Evolutionary conservation across 164 flowering plant genomes (phyloP).

Genomic region (Malania oleifera): DNA sequence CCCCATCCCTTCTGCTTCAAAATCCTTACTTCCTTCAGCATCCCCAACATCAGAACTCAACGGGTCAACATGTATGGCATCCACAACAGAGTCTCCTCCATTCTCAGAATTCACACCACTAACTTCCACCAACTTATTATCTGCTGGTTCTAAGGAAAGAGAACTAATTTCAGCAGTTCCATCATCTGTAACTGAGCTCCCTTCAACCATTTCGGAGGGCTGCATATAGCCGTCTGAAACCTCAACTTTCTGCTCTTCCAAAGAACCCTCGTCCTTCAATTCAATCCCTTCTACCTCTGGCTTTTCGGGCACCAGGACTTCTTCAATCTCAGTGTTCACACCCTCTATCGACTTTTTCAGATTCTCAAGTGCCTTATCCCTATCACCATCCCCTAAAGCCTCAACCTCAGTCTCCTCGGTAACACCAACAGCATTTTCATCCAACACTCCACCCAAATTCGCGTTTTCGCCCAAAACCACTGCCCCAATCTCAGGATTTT

Average conservation of each 20-base stretch:
- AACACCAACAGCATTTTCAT: slow-evolving; percentile 6
- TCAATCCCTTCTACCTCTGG: slow-evolving; percentile 8
- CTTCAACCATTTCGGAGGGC: not conserved
- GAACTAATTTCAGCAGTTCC: not conserved
- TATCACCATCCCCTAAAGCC: slow-evolving; percentile 2
- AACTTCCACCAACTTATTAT: slow-evolving; percentile 10
- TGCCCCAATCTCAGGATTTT: not conserved
- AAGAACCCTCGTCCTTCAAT: slow-evolving; percentile 3
- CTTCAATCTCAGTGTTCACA: slow-evolving; percentile 11
- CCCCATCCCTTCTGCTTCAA: slow-evolving; percentile 19
- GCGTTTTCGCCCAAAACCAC: slow-evolving; percentile 5
- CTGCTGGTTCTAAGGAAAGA: slow-evolving; percentile 3
- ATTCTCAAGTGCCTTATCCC: slow-evolving; percentile 9
- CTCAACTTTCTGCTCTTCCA: slow-evolving; percentile 15
- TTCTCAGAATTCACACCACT: slow-evolving; percentile 14
- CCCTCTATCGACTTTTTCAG: slow-evolving; percentile 4
- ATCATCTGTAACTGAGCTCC: not conserved
- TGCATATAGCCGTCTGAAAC: slow-evolving; percentile 4
- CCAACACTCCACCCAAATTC: slow-evolving; percentile 3
- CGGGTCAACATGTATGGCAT: slow-evolving; percentile 16
- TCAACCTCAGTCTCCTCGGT: slow-evolving; percentile 7
- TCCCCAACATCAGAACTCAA: slow-evolving; percentile 25
- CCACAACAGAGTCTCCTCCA: slow-evolving; percentile 26
- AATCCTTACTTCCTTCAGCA: slow-evolving; percentile 16
- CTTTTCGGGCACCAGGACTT: not conserved